phyloP scores from a whole-genome alignment of 1,139 yeast genomes.

The Magnusiomyces clavatus region DNA sequence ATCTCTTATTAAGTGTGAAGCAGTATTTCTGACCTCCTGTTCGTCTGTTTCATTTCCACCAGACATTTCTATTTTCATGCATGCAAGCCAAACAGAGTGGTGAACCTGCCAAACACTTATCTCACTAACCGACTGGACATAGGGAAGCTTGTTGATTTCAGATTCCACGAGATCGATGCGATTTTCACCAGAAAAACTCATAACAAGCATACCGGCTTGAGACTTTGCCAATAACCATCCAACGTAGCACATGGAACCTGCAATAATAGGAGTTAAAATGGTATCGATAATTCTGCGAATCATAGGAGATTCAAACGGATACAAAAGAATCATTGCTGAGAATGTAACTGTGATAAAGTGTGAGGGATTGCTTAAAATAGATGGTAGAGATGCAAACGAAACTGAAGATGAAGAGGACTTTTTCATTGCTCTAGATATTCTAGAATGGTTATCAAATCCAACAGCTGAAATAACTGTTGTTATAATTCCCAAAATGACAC shows the following conservation, averaged over 20 bases:
- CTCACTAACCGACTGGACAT: slow-evolving; percentile 29
- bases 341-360: slow-evolving; percentile 55
- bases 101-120: slow-evolving; percentile 39
- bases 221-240: slow-evolving; percentile 38
- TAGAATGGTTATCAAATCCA: slow-evolving; percentile 28
- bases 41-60: slow-evolving; percentile 21
- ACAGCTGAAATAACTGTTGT: slow-evolving; percentile 32
- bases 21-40: neutral
- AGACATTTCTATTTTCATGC: slow-evolving; percentile 29
- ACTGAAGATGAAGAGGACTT: slow-evolving; percentile 13
- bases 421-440: slow-evolving; percentile 27
- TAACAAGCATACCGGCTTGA: slow-evolving; percentile 38
- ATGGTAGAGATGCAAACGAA: slow-evolving; percentile 21
- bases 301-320: slow-evolving; percentile 26
- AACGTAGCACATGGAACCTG: slow-evolving; percentile 34
- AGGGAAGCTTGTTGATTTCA: slow-evolving; percentile 22
- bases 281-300: slow-evolving; percentile 22
- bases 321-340: slow-evolving; percentile 33
- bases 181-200: slow-evolving; percentile 38
- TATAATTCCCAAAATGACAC: slow-evolving; percentile 29
- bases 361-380: slow-evolving; percentile 46
- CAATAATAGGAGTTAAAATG: slow-evolving; percentile 33
- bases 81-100: slow-evolving; percentile 36
- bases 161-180: slow-evolving; percentile 25
- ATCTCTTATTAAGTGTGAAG: neutral